phyloP scores from a whole-genome alignment of 306 rosid genomes.

The Quercus bicolor region DNA sequence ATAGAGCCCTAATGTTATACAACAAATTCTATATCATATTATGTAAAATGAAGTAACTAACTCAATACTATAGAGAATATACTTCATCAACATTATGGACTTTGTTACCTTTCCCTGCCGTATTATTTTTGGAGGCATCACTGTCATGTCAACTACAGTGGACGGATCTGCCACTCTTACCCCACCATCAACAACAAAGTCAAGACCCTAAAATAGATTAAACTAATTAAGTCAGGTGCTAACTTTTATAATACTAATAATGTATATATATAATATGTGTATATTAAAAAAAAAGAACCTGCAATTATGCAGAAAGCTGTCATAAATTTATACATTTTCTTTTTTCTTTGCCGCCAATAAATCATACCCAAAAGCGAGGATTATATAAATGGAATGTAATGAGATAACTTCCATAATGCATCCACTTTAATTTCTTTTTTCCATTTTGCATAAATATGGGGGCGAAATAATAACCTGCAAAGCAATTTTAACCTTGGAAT shows the following conservation, averaged over 20 bases:
- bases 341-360: too few species aligned
- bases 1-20: neutral
- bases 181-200: constrained; percentile 90
- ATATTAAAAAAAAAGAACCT: too few species aligned
- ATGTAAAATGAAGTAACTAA: neutral
- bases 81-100: constrained; percentile 1
- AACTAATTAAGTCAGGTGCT: constrained; percentile 8
- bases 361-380: neutral
- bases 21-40: neutral
- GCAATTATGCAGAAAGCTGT: too few species aligned
- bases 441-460: neutral
- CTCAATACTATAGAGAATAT: neutral
- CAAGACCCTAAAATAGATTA: constrained; percentile 69
- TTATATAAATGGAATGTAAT: neutral
- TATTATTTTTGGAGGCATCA: constrained; percentile 66
- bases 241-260: neutral
- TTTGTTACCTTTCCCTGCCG: constrained; percentile 84
- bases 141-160: constrained; percentile 89
- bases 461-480: neutral
- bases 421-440: neutral
- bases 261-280: too few species aligned
- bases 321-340: too few species aligned
- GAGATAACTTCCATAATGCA: neutral
- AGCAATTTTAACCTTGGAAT: neutral
- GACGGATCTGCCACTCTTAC: constrained; percentile 88